Percentiles rank a stretch among this genome's conserved stretches.
Conservation (phyloP, 208 protist genomes). For the Crithidia mellificae region DNA sequence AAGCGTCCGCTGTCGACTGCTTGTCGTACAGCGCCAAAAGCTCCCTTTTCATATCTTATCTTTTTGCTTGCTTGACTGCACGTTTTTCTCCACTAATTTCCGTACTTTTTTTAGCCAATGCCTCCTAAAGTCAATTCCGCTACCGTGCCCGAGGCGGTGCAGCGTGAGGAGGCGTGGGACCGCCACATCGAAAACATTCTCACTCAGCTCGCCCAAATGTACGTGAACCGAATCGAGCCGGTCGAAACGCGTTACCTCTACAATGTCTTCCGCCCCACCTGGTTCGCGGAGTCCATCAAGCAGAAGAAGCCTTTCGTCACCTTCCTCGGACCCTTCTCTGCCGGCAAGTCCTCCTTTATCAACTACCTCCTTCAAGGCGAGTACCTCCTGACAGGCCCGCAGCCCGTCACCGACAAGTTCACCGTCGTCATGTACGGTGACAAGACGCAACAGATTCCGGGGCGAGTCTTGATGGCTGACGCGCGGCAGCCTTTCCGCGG, state of each 20-base stretch:
- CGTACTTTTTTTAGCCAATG: constrained; percentile 10
- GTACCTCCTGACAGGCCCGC: constrained; percentile 89
- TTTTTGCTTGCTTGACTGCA: neutral
- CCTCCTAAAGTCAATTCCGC: neutral
- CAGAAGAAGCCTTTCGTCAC: constrained; percentile 82
- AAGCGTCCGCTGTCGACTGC: too few relatives aligned
- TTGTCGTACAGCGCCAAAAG: too few relatives aligned
- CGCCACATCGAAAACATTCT: constrained; percentile 61
- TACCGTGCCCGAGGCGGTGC: constrained; percentile 3
- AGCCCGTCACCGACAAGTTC: constrained; percentile 95
- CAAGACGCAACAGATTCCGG: constrained; percentile 78
- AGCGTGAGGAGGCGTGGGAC: constrained; percentile 61
- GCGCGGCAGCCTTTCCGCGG: constrained; percentile 88
- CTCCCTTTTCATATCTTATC: too few relatives aligned
- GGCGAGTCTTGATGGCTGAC: constrained; percentile 86
- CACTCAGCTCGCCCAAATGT: constrained; percentile 52
- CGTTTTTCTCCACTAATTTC: neutral
- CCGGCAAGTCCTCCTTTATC: constrained; percentile 95
- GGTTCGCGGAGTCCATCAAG: constrained; percentile 75
- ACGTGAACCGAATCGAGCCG: constrained; percentile 59
- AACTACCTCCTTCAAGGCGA: constrained; percentile 89
- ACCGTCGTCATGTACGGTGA: constrained; percentile 93
- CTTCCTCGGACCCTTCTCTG: constrained; percentile 88
- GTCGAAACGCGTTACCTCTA: constrained; percentile 75
- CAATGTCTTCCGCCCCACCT: constrained; percentile 56